A percentile compares a stretch with the other conserved stretches of the same genome.
Evolutionary conservation across 192 early-diverging fungal species (phyloP).

Genomic region (Kickxella alabastrina): DNA sequence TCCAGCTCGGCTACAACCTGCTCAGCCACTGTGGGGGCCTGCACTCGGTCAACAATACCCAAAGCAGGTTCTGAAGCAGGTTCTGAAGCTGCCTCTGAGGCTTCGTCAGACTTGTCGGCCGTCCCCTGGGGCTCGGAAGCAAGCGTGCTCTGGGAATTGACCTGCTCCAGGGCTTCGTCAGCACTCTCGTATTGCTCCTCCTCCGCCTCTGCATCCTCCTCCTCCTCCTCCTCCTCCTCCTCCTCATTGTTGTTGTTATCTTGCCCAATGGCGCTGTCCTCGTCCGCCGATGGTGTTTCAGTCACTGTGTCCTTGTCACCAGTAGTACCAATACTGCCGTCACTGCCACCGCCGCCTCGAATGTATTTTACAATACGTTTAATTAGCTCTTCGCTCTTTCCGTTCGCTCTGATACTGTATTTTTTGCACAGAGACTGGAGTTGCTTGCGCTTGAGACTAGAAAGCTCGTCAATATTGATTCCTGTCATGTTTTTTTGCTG

Average conservation of each 20-base stretch:
- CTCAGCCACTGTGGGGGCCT: constrained; percentile 17
- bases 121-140: too few species aligned
- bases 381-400: constrained; percentile 41
- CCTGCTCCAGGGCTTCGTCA: not conserved
- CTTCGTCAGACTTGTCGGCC: not conserved
- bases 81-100: not conserved
- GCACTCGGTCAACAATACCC: too few species aligned
- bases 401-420: constrained; percentile 43
- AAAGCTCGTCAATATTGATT: constrained; percentile 27
- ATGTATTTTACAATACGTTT: constrained; percentile 15
- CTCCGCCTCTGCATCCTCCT: too few species aligned
- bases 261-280: not conserved
- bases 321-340: too few species aligned
- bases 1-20: constrained; percentile 32
- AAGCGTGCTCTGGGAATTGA: not conserved
- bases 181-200: not conserved
- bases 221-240: constrained; percentile 12
- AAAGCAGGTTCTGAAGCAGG: not conserved
- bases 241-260: not conserved
- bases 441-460: constrained; percentile 39
- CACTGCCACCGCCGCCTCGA: not conserved
- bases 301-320: not conserved
- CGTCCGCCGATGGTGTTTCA: not conserved
- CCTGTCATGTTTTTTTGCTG: constrained; percentile 7
- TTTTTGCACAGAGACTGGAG: constrained; percentile 49